phyloP scores from a whole-genome alignment of 2,329 filamentous ascomycete genomes.

The Penicillium sp. region DNA sequence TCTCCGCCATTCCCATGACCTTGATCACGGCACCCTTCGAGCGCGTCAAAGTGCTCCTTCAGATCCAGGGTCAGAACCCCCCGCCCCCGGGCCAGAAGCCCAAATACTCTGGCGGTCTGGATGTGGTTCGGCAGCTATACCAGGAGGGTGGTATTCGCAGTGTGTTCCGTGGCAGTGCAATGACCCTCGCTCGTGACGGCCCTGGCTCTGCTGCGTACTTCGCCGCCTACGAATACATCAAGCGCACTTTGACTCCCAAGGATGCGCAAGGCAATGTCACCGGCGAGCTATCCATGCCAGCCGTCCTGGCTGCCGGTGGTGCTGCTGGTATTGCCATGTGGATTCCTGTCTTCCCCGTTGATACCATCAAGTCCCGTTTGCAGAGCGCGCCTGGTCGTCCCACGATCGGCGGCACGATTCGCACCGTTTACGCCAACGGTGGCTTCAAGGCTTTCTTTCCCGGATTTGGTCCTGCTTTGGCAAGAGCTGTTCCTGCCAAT shows the following conservation, averaged over 20 bases:
- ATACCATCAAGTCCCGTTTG: constrained; percentile 88
- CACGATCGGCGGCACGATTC: constrained; percentile 68
- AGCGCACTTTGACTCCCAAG: constrained; percentile 73
- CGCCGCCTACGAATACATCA: constrained; percentile 92
- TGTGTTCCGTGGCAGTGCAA: constrained; percentile 81
- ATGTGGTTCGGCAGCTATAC: constrained; percentile 91
- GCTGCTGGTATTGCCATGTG: constrained; percentile 95
- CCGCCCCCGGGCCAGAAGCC: constrained; percentile 84
- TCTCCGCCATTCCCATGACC: constrained; percentile 96
- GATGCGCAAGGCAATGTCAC: constrained; percentile 64
- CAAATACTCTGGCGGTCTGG: constrained; percentile 74
- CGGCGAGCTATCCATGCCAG: constrained; percentile 69
- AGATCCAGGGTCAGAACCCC: constrained; percentile 86
- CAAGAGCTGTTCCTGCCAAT: constrained; percentile 88
- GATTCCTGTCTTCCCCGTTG: constrained; percentile 96
- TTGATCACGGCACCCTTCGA: constrained; percentile 95
- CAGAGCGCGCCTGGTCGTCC: constrained; percentile 84
- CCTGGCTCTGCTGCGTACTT: constrained; percentile 94
- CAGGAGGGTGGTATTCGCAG: constrained; percentile 78
- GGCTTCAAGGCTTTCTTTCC: constrained; percentile 93
- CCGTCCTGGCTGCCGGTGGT: constrained; percentile 77
- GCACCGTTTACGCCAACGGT: constrained; percentile 68
- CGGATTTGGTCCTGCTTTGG: constrained; percentile 83
- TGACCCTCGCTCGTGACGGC: constrained; percentile 87
- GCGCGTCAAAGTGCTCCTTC: constrained; percentile 94